Conservation (phyloP, 2,329 filamentous ascomycete species). For the Pseudogymnoascus sp. region DNA sequence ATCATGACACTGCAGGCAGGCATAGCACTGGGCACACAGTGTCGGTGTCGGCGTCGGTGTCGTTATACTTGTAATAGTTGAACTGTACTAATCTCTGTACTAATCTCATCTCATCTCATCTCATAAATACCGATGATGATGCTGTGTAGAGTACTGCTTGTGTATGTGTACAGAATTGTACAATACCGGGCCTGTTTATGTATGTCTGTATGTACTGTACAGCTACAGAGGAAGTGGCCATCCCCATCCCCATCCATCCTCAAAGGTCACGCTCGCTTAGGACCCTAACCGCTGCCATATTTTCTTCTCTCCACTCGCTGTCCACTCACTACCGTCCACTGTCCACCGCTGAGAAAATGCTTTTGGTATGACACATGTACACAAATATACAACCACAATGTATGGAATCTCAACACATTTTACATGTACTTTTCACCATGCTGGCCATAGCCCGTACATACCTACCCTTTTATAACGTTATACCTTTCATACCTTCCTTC, state of each 20-base stretch:
- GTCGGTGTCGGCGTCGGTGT: too few relatives aligned
- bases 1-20: background rate
- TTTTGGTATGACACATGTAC: background rate
- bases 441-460: background rate
- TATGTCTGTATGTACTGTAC: background rate
- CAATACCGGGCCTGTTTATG: background rate
- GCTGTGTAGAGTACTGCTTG: background rate
- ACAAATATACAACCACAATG: background rate
- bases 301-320: background rate
- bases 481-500: background rate
- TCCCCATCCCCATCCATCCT: background rate
- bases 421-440: background rate
- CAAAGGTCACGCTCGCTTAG: background rate
- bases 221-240: background rate
- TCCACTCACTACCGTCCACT: background rate
- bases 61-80: too few relatives aligned
- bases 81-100: too few relatives aligned
- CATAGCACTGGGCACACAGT: background rate
- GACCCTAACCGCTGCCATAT: background rate
- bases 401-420: background rate
- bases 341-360: background rate
- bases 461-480: background rate
- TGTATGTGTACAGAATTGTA: background rate
- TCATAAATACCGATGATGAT: background rate
- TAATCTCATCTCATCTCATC: too few relatives aligned